Conservation (phyloP, 768 basidiomycete species). For the Termitomyces sp. region DNA sequence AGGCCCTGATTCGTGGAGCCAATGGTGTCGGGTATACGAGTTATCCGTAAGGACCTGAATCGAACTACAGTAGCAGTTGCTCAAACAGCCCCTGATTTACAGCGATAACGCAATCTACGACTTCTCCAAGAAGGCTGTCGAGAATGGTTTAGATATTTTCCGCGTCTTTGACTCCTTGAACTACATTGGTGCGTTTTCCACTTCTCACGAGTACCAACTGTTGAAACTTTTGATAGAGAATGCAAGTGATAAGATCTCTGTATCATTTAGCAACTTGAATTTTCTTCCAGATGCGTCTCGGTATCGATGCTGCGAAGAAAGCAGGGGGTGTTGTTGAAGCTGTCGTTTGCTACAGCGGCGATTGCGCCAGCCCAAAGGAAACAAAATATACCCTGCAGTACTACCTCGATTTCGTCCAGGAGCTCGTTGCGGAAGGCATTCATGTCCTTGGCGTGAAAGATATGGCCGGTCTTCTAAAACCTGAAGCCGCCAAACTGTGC, state of each 20-base stretch:
- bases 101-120: conserved; percentile 99
- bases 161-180: conserved; percentile 98
- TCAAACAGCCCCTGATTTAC: background rate
- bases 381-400: conserved; percentile 97
- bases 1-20: conserved; percentile 96
- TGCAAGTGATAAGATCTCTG: conserved; percentile 34
- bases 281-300: conserved; percentile 77
- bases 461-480: conserved; percentile 97
- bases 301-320: conserved; percentile 99
- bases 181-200: conserved; percentile 68
- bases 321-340: conserved; percentile 98
- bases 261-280: background rate
- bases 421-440: conserved; percentile 91
- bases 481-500: conserved; percentile 86
- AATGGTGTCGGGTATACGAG: conserved; percentile 99
- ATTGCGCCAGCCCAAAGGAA: conserved; percentile 91
- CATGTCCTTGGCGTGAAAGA: conserved; percentile 98
- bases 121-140: conserved; percentile 99
- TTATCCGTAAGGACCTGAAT: conserved; percentile 68
- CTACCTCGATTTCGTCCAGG: conserved; percentile 92
- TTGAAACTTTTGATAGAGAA: conserved; percentile 49
- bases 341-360: conserved; percentile 97
- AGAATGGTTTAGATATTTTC: conserved; percentile 99
- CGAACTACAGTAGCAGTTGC: background rate
- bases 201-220: background rate